Evolutionary conservation across 805 yeast species (phyloP), one percentile per base, ranked within the genome.

Genomic region (Kazachstania kunashirensis): DNA sequence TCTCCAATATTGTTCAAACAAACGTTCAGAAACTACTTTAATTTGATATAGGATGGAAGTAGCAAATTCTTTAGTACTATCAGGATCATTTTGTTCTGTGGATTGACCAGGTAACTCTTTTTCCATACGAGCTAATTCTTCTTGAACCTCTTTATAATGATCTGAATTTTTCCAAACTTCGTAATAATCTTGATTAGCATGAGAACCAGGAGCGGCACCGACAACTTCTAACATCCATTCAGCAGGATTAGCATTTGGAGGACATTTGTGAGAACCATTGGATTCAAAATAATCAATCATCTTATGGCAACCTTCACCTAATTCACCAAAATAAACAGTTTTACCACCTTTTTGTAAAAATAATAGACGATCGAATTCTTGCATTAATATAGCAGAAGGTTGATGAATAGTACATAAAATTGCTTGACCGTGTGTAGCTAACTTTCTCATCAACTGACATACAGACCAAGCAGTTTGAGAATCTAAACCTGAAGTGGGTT

Each of bases 201-300:
- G 79, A 26, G 84, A 73, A 37, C 85, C 86, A 5, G 88, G 86
- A 29, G 86, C 85, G 37, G 86, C 86, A 51, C 88, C 86, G 49
- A 79, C 81, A 45, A 78, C 82, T 45, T 81, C 81, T 60, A 85
- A 66, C 94, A 85, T 85, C 92, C 94, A 85, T 63, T 84, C 95
- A 11, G 88, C 89, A 20, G 89, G 89, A 47, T 81, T 81, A 6
- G 84, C 85, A 28, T 67, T 66, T 7, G 67, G 62, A 13, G 88
- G 85, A 62, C 88, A 81, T 38, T 65, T 63, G 20, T 67, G 70
- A 29, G 86, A 75, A 39, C 85, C 86, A 44, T 79, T 57, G 4
- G 57, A 53, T 55, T 80, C 85, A 49, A 80, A 79, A 53, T 80
- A 80, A 37, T 71, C 61, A 41, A 79, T 77, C 63, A 80, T 65